Conservation (phyloP, 2,329 filamentous ascomycete genomes). For the Fusarium tricinctum region DNA sequence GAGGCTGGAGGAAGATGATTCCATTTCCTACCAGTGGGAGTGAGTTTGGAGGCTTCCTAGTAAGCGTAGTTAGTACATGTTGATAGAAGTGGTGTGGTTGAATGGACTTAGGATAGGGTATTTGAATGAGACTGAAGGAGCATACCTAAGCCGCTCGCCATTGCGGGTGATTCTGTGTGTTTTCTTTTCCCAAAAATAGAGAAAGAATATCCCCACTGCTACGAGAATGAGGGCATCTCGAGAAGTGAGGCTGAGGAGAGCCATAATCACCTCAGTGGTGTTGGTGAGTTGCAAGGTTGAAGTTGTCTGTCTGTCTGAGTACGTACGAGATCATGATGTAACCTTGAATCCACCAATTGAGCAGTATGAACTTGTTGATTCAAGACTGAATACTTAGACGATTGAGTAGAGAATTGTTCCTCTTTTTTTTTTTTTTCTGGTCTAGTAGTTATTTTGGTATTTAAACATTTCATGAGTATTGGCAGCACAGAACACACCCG, state of each 20-base stretch:
- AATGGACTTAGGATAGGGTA: constrained; percentile 6
- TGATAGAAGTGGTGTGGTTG: neutral
- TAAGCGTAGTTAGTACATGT: neutral
- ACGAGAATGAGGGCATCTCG: constrained; percentile 7
- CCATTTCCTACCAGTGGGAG: constrained; percentile 72
- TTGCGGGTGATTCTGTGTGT: constrained; percentile 37
- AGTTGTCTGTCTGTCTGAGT: constrained; percentile 13
- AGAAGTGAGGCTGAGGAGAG: constrained; percentile 27
- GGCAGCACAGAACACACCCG: neutral
- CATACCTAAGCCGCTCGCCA: constrained; percentile 39
- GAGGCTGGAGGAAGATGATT: constrained; percentile 70
- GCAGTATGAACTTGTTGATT: neutral
- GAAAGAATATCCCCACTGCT: neutral
- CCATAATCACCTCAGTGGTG: constrained; percentile 20
- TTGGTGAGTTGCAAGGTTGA: constrained; percentile 11
- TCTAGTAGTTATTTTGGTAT: neutral
- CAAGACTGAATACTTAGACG: neutral
- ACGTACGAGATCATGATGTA: constrained; percentile 26
- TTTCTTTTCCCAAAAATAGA: constrained; percentile 20
- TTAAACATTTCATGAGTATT: neutral
- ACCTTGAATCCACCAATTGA: constrained; percentile 10
- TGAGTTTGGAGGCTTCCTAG: constrained; percentile 64
- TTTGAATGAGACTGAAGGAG: neutral
- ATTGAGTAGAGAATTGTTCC: neutral
- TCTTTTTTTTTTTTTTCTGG: neutral